phyloP scores from a whole-genome alignment of 2,329 filamentous ascomycete genomes.

The Amesomyces nigricolor region DNA sequence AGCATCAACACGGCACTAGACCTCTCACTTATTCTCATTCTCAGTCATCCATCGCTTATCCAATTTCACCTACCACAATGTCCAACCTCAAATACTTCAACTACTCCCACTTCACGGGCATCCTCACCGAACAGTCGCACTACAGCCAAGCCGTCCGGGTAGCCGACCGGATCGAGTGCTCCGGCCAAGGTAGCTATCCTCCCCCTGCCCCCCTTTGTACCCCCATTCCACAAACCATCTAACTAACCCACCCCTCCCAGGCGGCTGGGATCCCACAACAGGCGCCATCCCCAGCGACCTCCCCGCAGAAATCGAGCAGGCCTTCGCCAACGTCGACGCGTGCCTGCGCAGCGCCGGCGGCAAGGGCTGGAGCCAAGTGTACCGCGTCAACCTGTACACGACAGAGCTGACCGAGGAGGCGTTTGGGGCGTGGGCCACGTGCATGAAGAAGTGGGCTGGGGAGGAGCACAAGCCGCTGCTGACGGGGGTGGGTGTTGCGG shows the following conservation, averaged over 20 bases:
- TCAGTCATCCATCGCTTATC: too few species aligned
- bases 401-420: slow-evolving; percentile 39
- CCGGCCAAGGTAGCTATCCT: slow-evolving; percentile 46
- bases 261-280: slow-evolving; percentile 20
- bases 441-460: slow-evolving; percentile 43
- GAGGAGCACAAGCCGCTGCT: slow-evolving; percentile 48
- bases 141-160: slow-evolving; percentile 4
- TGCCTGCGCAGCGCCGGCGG: slow-evolving; percentile 44
- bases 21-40: background rate
- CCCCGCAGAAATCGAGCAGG: slow-evolving; percentile 38
- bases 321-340: slow-evolving; percentile 49
- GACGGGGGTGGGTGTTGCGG: slow-evolving; percentile 47
- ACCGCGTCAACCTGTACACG: slow-evolving; percentile 34
- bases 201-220: background rate
- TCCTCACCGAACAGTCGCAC: slow-evolving; percentile 28
- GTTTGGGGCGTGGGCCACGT: slow-evolving; percentile 38
- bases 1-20: background rate
- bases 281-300: slow-evolving; percentile 22
- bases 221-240: background rate
- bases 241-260: background rate
- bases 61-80: background rate
- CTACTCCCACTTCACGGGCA: slow-evolving; percentile 33
- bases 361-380: slow-evolving; percentile 27
- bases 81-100: slow-evolving; percentile 25
- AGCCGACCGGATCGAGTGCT: slow-evolving; percentile 42